phyloP scores from a whole-genome alignment of 2,329 filamentous ascomycete genomes.

The Ambrosiella xylebori region DNA sequence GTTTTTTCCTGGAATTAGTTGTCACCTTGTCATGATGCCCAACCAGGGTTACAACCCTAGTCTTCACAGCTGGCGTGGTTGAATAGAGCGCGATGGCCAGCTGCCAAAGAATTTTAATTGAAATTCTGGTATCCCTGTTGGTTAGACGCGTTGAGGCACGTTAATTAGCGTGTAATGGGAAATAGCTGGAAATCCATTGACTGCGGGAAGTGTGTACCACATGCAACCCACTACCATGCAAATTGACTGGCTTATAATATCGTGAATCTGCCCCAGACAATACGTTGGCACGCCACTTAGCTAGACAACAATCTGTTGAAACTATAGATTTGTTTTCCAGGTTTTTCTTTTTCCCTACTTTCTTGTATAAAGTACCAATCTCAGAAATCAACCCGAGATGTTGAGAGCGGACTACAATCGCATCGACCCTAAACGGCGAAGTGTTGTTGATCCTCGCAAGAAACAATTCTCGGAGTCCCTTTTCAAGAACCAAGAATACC shows the following conservation, averaged over 20 bases:
- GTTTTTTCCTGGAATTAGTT: neutral
- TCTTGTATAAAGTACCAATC: neutral
- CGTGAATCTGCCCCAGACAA: neutral
- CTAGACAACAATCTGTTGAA: too few species aligned
- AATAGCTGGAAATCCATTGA: slow-evolving; percentile 4
- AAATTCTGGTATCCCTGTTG: neutral
- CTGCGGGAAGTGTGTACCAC: neutral
- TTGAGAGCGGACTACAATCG: slow-evolving; percentile 34
- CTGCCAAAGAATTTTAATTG: neutral
- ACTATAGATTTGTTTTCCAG: too few species aligned
- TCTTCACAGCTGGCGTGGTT: neutral
- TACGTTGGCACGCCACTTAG: too few species aligned
- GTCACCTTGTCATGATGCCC: neutral
- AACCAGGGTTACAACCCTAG: neutral
- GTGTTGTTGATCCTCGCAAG: slow-evolving; percentile 62
- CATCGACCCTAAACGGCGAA: slow-evolving; percentile 55
- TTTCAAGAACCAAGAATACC: slow-evolving; percentile 65
- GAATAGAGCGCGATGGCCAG: neutral
- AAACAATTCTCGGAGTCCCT: slow-evolving; percentile 66
- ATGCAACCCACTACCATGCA: neutral
- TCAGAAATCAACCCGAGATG: slow-evolving; percentile 21
- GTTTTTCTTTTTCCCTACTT: too few species aligned
- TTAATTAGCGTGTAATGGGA: neutral
- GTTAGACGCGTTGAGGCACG: neutral
- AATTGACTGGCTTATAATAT: neutral